phyloP scores from a whole-genome alignment of 78 protist species.

The Dictyostelium capitatum region DNA sequence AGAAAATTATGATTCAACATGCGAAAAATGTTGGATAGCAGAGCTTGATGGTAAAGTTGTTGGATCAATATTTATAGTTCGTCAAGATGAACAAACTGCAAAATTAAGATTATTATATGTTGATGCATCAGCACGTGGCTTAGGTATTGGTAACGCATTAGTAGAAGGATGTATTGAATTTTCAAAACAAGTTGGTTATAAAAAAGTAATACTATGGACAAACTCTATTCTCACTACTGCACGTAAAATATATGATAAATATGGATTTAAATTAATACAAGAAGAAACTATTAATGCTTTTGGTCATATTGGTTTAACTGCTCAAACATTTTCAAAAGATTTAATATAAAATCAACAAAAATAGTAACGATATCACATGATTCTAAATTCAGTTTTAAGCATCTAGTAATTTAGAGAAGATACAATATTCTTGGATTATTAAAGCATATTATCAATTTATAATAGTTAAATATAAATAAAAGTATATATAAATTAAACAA shows the following conservation, averaged over 20 bases:
- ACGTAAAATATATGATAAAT: background rate
- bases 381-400: too few species aligned
- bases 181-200: background rate
- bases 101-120: conserved; percentile 19
- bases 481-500: too few species aligned
- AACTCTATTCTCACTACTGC: background rate
- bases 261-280: background rate
- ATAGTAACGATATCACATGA: too few species aligned
- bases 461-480: too few species aligned
- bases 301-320: background rate
- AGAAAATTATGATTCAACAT: background rate
- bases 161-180: conserved; percentile 3
- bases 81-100: conserved; percentile 1
- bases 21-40: conserved; percentile 19
- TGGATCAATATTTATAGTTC: conserved; percentile 12
- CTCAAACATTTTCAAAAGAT: conserved; percentile 4
- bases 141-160: conserved; percentile 4
- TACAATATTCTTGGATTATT: too few species aligned
- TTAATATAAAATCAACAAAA: too few species aligned
- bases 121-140: conserved; percentile 8
- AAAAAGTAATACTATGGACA: conserved; percentile 23
- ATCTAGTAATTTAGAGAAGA: too few species aligned
- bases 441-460: too few species aligned
- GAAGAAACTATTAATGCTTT: background rate
- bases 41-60: conserved; percentile 12